Evolutionary conservation across 805 yeast genomes (phyloP).

Genomic region (Wickerhamiella occidentalis): DNA sequence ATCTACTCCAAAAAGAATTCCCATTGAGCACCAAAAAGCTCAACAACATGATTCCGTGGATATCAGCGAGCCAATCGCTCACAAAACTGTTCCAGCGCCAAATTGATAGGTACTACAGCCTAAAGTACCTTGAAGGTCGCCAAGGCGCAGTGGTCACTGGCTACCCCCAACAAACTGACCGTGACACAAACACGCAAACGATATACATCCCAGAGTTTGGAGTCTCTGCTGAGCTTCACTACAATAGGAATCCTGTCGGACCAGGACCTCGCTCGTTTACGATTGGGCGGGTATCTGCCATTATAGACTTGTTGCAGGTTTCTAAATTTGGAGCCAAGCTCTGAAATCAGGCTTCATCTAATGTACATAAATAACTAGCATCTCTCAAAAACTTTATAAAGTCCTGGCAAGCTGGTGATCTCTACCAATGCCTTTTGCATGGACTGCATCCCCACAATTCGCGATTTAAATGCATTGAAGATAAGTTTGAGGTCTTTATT

Average conservation of each 20-base stretch:
- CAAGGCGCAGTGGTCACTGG: not conserved
- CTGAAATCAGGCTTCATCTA: constrained; percentile 5
- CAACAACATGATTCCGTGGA: constrained; percentile 11
- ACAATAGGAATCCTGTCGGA: not conserved
- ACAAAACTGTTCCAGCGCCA: constrained; percentile 3
- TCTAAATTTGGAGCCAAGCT: not conserved
- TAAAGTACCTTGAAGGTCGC: not conserved
- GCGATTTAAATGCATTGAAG: constrained; percentile 52
- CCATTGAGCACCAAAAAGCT: not conserved
- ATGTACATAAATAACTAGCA: constrained; percentile 33
- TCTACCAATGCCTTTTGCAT: constrained; percentile 53
- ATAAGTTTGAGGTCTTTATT: constrained; percentile 29
- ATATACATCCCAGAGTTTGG: not conserved
- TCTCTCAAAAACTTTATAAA: constrained; percentile 85
- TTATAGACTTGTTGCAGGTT: not conserved
- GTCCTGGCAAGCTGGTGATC: constrained; percentile 81
- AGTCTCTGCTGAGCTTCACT: not conserved
- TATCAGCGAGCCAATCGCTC: constrained; percentile 1
- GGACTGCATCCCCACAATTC: constrained; percentile 50
- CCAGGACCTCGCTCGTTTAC: not conserved
- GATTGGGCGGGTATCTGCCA: not conserved
- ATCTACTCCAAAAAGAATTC: constrained; percentile 23
- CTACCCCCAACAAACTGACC: not conserved
- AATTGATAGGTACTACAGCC: not conserved
- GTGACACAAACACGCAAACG: not conserved